Conservation (phyloP, 495 filamentous ascomycete species). For the Xylaria scruposa region DNA sequence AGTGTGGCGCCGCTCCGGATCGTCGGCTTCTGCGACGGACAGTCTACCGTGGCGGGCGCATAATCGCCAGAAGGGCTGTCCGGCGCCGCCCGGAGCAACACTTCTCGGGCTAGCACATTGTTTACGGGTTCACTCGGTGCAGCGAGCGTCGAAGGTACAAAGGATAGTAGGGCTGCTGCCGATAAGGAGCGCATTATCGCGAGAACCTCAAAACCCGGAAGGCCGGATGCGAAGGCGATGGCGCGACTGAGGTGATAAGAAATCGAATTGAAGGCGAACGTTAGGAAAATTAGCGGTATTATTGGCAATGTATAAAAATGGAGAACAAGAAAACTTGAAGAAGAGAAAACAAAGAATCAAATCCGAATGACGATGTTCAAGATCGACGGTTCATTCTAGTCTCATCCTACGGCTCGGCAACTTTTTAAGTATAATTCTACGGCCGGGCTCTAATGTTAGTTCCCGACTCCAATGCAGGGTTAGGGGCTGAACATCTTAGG, state of each 20-base stretch:
- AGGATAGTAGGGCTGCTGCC: constrained; percentile 20
- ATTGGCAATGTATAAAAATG: neutral
- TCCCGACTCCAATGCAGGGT: neutral
- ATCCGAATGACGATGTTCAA: neutral
- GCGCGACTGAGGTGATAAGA: neutral
- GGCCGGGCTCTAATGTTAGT: neutral
- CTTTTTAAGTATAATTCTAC: constrained; percentile 13
- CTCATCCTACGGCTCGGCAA: neutral
- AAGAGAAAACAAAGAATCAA: neutral
- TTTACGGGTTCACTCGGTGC: constrained; percentile 27
- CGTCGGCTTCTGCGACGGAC: constrained; percentile 55
- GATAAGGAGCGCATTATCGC: constrained; percentile 23
- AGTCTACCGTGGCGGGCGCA: constrained; percentile 59
- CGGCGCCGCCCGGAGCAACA: constrained; percentile 52
- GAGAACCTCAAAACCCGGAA: neutral
- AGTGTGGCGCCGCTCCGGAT: constrained; percentile 61
- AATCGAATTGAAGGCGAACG: neutral
- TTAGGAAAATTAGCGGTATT: neutral
- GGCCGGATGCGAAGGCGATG: constrained; percentile 23
- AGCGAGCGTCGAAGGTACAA: constrained; percentile 34
- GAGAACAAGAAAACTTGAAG: neutral
- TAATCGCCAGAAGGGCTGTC: constrained; percentile 63
- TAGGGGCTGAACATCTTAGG: neutral
- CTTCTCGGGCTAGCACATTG: constrained; percentile 14
- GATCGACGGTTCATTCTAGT: neutral